These are phyloP conservation scores for Lenwebbia sp. DNA, from an alignment of 345 rosid genomes.

Conservation along the genomic window DNA sequence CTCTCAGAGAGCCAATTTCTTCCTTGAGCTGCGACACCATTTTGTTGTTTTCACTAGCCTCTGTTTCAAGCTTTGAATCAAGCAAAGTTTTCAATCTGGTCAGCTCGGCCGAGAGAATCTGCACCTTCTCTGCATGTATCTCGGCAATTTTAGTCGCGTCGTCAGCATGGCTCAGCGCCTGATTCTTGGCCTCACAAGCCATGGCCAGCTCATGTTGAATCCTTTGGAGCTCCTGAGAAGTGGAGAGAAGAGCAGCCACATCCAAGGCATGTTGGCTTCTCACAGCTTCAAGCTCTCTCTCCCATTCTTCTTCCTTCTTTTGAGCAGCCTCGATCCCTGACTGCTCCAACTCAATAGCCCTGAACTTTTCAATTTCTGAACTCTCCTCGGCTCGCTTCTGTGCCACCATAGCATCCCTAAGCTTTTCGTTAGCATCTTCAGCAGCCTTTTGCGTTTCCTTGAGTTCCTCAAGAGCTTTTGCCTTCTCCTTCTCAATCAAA, in stretches of 20 bases:
- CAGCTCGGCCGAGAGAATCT: constrained; percentile 69
- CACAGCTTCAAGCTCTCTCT: constrained; percentile 62
- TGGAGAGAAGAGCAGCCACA: constrained; percentile 62
- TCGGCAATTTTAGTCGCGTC: constrained; percentile 89
- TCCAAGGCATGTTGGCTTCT: constrained; percentile 79
- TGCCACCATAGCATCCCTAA: constrained; percentile 76
- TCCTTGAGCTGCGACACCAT: constrained; percentile 19
- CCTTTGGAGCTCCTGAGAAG: constrained; percentile 63
- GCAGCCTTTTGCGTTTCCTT: constrained; percentile 57
- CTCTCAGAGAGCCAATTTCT: constrained; percentile 42
- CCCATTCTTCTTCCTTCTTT: constrained; percentile 77
- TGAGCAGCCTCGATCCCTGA: constrained; percentile 80
- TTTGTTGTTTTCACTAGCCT: constrained; percentile 31
- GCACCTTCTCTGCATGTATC: constrained; percentile 68
- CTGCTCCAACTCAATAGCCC: constrained; percentile 85
- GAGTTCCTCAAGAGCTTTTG: constrained; percentile 56
- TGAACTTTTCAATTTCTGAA: constrained; percentile 83
- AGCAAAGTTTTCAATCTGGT: constrained; percentile 53
- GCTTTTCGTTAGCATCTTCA: constrained; percentile 64
- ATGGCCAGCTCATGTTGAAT: constrained; percentile 57
- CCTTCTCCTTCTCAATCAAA: constrained; percentile 69
- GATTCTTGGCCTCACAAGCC: constrained; percentile 71
- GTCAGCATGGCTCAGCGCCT: constrained; percentile 83
- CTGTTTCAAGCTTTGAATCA: constrained; percentile 58
- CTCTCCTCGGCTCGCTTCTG: constrained; percentile 73